Evolutionary conservation across 2,329 filamentous ascomycete genomes (phyloP), one percentile per base, ranked within the genome.

Genomic region (Thermothelomyces thermophilus): DNA sequence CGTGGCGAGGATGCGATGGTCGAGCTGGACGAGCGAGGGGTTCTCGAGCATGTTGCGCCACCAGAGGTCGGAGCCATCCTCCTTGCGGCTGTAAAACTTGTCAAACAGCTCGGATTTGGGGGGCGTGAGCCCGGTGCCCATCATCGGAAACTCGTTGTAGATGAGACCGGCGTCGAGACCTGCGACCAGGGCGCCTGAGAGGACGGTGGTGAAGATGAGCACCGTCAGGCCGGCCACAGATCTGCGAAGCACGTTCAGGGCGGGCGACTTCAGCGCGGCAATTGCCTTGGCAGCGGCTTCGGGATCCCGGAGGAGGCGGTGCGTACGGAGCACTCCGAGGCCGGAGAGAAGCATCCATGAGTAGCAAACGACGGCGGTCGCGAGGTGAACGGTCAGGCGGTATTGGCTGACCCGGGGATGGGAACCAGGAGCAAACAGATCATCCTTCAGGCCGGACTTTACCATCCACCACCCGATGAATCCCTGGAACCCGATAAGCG

Each of bases 391-490:
- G 3, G 91, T 86, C 49, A 98, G 77, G 45, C 93, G 83, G 71
- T 98, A 98, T 70, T 98, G 93, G 55, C 85, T 91, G 43, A 98
- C 93, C 52, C 93, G 83, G 0, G 93, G 93, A 67, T 95, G 89
- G 50, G 84, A 86, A 11, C 90, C 93, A 2, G 88, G 86, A 17
- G 87, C 87, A 64, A 98, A 96, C 24, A 98, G 79, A 66, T 98
- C 93, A 65, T 97, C 93, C 66, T 91, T 94, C 55, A 98, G 75
- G 1, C 93, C 93, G 10, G 87, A 94, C 70, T 94, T 94, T 60
- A 98, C 93, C 93, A 98, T 98, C 90, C 93, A 98, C 93, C 93
- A 98, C 48, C 93, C 93, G 56, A 98, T 84, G 62, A 93, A 80
- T 39, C 93, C 93, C 68, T 98, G 93, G 68, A 95, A 93, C 48